Conservation (phyloP, 257 asterid species). For the Rehmannia glutinosa region DNA sequence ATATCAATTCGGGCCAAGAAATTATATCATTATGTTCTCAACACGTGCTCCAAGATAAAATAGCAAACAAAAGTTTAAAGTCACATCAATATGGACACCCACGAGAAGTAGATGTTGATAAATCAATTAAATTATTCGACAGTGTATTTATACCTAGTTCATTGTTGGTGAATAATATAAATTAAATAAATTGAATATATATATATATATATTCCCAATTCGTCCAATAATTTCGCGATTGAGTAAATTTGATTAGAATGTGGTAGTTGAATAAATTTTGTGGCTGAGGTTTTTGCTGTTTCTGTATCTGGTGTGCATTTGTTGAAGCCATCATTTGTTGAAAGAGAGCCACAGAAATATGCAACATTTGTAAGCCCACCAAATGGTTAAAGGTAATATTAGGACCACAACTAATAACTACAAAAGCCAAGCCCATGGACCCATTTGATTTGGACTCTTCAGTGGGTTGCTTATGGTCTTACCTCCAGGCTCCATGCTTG, state of each 20-base stretch:
- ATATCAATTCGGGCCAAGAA: too few relatives aligned
- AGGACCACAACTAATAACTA: constrained; percentile 17
- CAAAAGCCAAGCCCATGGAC: constrained; percentile 6
- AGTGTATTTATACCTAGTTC: too few relatives aligned
- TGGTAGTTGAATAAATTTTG: constrained; percentile 14
- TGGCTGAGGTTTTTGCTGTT: background rate
- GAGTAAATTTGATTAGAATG: background rate
- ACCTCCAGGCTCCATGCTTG: background rate
- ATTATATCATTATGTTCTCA: too few relatives aligned
- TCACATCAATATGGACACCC: background rate
- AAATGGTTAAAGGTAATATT: background rate
- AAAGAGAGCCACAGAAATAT: constrained; percentile 11
- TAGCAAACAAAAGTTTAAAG: too few relatives aligned
- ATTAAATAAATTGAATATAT: background rate
- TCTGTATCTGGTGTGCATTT: background rate
- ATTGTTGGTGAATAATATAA: too few relatives aligned
- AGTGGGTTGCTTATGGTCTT: background rate
- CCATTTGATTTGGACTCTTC: constrained; percentile 6
- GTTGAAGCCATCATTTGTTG: background rate
- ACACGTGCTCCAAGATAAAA: too few relatives aligned
- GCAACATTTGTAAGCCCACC: constrained; percentile 1
- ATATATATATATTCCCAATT: background rate
- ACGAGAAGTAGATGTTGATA: background rate
- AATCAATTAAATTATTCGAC: background rate
- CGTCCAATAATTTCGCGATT: background rate